These are phyloP conservation scores for Osmozyma mogii DNA, from an alignment of 805 yeast genomes.

Conservation along the genomic window DNA sequence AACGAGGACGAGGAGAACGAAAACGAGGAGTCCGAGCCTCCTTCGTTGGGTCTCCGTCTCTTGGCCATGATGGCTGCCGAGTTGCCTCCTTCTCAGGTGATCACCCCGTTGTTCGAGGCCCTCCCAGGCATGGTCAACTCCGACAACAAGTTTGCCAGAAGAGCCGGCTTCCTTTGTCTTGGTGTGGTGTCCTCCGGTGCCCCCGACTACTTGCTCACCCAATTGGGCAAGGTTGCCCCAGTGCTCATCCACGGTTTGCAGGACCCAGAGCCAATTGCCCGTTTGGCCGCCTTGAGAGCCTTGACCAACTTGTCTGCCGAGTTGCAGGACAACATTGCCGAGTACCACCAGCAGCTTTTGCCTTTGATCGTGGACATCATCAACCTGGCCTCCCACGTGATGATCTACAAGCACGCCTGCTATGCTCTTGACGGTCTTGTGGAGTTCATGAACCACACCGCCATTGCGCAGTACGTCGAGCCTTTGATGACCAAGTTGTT, in stretches of 20 bases:
- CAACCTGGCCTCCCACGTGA: slow-evolving; percentile 75
- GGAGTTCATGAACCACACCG: slow-evolving; percentile 85
- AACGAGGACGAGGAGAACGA: slow-evolving; percentile 87
- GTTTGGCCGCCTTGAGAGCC: slow-evolving; percentile 79
- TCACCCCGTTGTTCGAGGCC: slow-evolving; percentile 66
- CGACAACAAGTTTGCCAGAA: slow-evolving; percentile 66
- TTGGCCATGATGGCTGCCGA: slow-evolving; percentile 71
- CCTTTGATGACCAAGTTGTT: slow-evolving; percentile 87
- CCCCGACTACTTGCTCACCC: slow-evolving; percentile 81
- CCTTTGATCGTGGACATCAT: slow-evolving; percentile 83
- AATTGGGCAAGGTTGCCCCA: slow-evolving; percentile 66
- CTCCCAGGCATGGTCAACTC: slow-evolving; percentile 48
- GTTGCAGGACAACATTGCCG: slow-evolving; percentile 78
- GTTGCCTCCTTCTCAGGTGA: slow-evolving; percentile 89
- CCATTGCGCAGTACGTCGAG: slow-evolving; percentile 71
- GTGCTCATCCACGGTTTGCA: slow-evolving; percentile 68
- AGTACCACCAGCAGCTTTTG: slow-evolving; percentile 71
- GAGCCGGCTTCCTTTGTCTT: slow-evolving; percentile 78
- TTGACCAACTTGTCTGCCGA: slow-evolving; percentile 73
- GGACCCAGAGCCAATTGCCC: slow-evolving; percentile 66
- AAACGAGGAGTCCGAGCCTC: slow-evolving; percentile 82
- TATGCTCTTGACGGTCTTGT: slow-evolving; percentile 84
- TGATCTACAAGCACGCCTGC: slow-evolving; percentile 86
- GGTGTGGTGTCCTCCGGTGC: slow-evolving; percentile 87
- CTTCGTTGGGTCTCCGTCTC: slow-evolving; percentile 70